Evolutionary conservation across 1,284 basidiomycete species (phyloP).

Genomic region (Marasmius fiardii): DNA sequence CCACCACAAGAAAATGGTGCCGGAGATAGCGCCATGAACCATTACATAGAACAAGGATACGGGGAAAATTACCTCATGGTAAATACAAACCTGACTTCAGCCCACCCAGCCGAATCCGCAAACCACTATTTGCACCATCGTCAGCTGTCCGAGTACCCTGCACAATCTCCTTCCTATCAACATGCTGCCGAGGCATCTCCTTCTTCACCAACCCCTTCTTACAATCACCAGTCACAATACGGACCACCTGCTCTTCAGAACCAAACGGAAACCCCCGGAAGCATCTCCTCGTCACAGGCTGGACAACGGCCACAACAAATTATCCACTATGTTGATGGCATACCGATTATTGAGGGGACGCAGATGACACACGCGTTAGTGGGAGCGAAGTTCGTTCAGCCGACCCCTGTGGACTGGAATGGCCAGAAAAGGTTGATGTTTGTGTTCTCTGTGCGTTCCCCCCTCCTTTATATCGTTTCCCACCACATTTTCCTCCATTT

Average conservation of each 20-base stretch:
- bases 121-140: not conserved
- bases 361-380: slow-evolving; percentile 41
- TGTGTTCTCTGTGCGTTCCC: slow-evolving; percentile 46
- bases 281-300: not conserved
- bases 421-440: slow-evolving; percentile 47
- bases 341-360: slow-evolving; percentile 35
- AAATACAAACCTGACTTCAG: not conserved
- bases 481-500: not conserved
- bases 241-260: not conserved
- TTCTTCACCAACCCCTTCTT: not conserved
- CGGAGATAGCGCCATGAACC: not conserved
- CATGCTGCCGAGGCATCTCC: not conserved
- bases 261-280: not conserved
- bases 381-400: slow-evolving; percentile 45
- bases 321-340: slow-evolving; percentile 34
- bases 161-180: not conserved
- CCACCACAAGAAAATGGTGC: not conserved
- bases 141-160: not conserved
- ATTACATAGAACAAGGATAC: not conserved
- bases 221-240: not conserved
- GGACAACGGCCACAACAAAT: slow-evolving; percentile 16
- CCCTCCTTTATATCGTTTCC: not conserved
- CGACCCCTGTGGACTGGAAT: slow-evolving; percentile 39
- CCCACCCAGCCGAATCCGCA: not conserved
- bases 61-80: not conserved